Percentiles rank a stretch among this genome's conserved stretches.
phyloP scores from a whole-genome alignment of 164 flowering plant species.

The Liriodendron chinense region DNA sequence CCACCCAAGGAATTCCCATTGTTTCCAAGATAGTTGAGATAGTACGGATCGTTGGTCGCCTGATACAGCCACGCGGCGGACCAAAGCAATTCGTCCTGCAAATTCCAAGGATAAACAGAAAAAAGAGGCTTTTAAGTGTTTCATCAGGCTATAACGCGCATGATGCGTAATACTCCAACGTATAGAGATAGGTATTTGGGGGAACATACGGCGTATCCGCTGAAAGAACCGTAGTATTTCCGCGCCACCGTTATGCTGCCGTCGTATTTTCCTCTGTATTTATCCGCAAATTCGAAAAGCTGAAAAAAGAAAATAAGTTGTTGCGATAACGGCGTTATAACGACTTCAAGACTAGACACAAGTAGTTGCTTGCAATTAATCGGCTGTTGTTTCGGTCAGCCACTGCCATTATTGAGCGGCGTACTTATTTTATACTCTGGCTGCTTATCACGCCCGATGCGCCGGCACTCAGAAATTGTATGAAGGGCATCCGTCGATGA shows the following conservation, averaged over 20 bases:
- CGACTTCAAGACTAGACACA: not conserved
- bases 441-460: too few species aligned
- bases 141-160: too few species aligned
- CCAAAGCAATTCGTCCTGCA: slow-evolving; percentile 93
- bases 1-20: slow-evolving; percentile 88
- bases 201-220: slow-evolving; percentile 79
- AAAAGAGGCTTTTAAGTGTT: not conserved
- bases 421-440: too few species aligned
- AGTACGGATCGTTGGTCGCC: slow-evolving; percentile 63
- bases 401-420: too few species aligned
- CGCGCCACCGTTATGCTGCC: slow-evolving; percentile 83
- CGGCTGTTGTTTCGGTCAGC: too few species aligned
- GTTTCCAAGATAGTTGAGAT: slow-evolving; percentile 58
- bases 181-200: not conserved
- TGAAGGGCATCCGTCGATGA: too few species aligned
- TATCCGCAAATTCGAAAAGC: slow-evolving; percentile 82
- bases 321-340: not conserved
- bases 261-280: slow-evolving; percentile 94
- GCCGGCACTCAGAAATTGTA: too few species aligned
- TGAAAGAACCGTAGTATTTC: slow-evolving; percentile 83
- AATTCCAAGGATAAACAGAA: not conserved
- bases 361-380: too few species aligned
- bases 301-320: slow-evolving; percentile 23
- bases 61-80: slow-evolving; percentile 87
- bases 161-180: too few species aligned